Conservation (phyloP, 768 basidiomycete species). For the Paxillus rubicundulus region DNA sequence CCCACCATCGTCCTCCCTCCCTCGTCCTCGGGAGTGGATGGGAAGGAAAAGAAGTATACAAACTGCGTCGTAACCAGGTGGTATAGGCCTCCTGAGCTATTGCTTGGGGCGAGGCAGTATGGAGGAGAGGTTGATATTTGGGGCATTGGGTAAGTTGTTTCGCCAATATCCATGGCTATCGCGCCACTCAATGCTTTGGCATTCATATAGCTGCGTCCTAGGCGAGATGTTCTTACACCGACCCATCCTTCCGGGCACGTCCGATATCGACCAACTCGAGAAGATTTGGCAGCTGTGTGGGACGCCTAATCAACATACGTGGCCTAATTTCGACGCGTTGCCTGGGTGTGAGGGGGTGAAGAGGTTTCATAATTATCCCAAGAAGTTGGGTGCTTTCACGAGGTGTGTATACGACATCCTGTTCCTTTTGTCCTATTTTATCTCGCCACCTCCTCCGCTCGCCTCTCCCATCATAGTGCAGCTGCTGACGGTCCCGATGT, state of each 20-base stretch:
- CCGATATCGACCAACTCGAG: conserved; percentile 89
- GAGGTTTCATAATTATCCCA: conserved; percentile 50
- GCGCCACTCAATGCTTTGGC: not conserved
- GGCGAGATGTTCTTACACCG: conserved; percentile 91
- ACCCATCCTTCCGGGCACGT: conserved; percentile 84
- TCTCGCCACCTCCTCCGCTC: not conserved
- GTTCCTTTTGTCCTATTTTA: too few species aligned
- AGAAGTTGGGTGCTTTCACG: conserved; percentile 61
- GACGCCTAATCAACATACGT: conserved; percentile 75
- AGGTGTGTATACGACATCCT: conserved; percentile 41
- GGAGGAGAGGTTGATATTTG: conserved; percentile 96
- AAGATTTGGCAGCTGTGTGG: conserved; percentile 91
- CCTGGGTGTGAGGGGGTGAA: conserved; percentile 82
- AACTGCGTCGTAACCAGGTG: conserved; percentile 94
- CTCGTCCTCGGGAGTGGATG: conserved; percentile 12
- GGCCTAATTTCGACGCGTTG: conserved; percentile 73
- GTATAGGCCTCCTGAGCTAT: conserved; percentile 92
- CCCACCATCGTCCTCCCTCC: conserved; percentile 39
- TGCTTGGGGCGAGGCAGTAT: conserved; percentile 86
- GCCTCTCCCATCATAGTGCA: not conserved
- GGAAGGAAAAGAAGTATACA: conserved; percentile 74
- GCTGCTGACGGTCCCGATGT: conserved; percentile 5
- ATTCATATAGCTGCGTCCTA: conserved; percentile 72
- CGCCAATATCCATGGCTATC: not conserved
- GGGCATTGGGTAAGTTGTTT: conserved; percentile 80